Evolutionary conservation across 202 grass and related monocot genomes (phyloP).

Genomic region (Panicum virgatum): DNA sequence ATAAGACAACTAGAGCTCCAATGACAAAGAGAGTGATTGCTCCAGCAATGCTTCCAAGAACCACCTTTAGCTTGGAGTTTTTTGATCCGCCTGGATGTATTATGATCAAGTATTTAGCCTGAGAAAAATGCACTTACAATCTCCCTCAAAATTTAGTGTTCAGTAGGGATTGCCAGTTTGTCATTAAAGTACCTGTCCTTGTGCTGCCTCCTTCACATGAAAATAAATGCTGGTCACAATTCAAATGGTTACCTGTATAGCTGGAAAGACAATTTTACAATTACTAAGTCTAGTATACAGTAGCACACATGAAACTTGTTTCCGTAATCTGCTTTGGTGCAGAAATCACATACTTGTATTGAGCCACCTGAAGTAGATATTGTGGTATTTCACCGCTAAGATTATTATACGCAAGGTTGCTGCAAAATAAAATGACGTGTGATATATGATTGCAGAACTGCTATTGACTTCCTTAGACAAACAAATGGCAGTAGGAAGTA

Average conservation of each 20-base stretch:
- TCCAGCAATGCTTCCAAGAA: constrained; percentile 63
- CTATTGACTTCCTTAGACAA: constrained; percentile 15
- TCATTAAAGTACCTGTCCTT: constrained; percentile 42
- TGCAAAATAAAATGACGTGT: constrained; percentile 45
- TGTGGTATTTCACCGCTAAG: constrained; percentile 59
- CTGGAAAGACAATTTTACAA: constrained; percentile 46
- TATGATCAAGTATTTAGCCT: constrained; percentile 38
- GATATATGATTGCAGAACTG: constrained; percentile 23
- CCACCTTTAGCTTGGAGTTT: constrained; percentile 45
- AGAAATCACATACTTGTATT: constrained; percentile 64
- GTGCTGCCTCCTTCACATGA: constrained; percentile 41
- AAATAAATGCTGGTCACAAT: constrained; percentile 53
- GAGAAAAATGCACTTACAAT: not conserved
- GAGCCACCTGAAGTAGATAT: constrained; percentile 47
- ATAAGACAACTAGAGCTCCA: constrained; percentile 55
- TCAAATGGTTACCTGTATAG: constrained; percentile 65
- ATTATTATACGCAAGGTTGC: constrained; percentile 58
- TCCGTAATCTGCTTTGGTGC: constrained; percentile 9
- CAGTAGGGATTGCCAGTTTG: not conserved
- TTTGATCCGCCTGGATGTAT: constrained; percentile 47
- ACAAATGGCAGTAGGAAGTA: not conserved
- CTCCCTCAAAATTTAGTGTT: constrained; percentile 14
- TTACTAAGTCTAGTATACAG: constrained; percentile 11
- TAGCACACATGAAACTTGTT: not conserved
- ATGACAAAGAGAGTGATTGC: constrained; percentile 40